Base-by-base conservation (phyloP, 176 grass and related monocot genomes). In the Panicum miliaceum region DNA sequence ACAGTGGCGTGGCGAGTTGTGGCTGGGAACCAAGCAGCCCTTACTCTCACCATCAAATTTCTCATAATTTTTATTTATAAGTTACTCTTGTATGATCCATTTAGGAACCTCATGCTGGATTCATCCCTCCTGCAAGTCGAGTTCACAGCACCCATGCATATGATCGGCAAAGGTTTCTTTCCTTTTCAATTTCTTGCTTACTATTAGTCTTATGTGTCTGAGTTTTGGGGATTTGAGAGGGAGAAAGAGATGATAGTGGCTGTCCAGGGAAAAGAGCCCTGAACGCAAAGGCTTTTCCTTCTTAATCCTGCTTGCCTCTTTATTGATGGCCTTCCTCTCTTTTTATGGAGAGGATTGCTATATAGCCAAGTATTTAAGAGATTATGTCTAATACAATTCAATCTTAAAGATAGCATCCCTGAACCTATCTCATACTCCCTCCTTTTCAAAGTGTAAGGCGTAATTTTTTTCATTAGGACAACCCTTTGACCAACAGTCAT, bases 91-190 rank as follows among this genome's bases (percentile, higher is more conserved):
- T 56, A 67, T 70, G 71, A 89, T 15, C 59, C 51, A 86, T 83
- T 56, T 36, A 94, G 92, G 80, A 84, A 83, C 92, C 89, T 84
- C 92, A 94, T 81, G 92, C 92, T 78, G 92, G 92, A 81, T 91
- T 64, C 82, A 82, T 94, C 68, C 71, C 86, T 73, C 89, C 76
- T 62, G 35, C 37, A 74, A 86, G 71, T 82, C 82, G 12, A 67
- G 52, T 68, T 63, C 83, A 67, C 23, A 66, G 62, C 23, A 72
- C 79, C 43, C 62, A 80, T 86, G 70, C 53, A 25, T 81, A 86
- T 94, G 84, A 89, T 63, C 80, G 68, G 5, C 81, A 8, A 29
- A 92, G 86, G 86, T 92, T 74, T 74, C 12, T 59, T 59, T 86
- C 73, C 34, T 13, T 47, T 71, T 74, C 22, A 25, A 14, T 27